Evolutionary conservation across 129 eudicot genomes (phyloP).

Genomic region (Escallonia herrerae): DNA sequence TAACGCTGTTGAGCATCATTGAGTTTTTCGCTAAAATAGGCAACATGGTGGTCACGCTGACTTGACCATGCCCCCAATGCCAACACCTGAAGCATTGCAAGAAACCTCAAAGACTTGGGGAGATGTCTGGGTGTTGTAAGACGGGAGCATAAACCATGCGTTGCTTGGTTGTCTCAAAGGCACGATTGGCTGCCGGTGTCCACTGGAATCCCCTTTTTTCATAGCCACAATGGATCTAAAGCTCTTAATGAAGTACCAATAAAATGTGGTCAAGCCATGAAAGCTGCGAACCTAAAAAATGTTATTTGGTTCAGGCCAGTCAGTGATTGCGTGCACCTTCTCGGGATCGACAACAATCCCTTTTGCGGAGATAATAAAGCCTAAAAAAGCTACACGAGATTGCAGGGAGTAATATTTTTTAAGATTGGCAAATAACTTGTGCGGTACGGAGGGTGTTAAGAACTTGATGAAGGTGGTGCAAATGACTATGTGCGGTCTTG

Average conservation of each 20-base stretch:
- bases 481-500: not conserved
- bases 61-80: not conserved
- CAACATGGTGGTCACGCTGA: not conserved
- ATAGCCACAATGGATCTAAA: too few relatives aligned
- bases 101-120: not conserved
- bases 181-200: not conserved
- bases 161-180: not conserved
- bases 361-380: not conserved
- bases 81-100: not conserved
- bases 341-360: too few relatives aligned
- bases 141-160: not conserved
- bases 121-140: not conserved
- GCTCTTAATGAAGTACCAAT: too few relatives aligned
- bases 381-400: not conserved
- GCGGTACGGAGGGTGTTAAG: not conserved
- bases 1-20: not conserved
- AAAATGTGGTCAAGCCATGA: too few relatives aligned
- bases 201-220: too few relatives aligned
- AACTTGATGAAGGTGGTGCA: not conserved
- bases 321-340: not conserved
- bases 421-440: not conserved
- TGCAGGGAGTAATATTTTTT: not conserved
- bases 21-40: not conserved
- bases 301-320: too few relatives aligned
- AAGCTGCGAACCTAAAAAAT: too few relatives aligned